These are phyloP conservation scores for Ogataea chonburiensis DNA, from an alignment of 805 yeast genomes.

Conservation along the genomic window DNA sequence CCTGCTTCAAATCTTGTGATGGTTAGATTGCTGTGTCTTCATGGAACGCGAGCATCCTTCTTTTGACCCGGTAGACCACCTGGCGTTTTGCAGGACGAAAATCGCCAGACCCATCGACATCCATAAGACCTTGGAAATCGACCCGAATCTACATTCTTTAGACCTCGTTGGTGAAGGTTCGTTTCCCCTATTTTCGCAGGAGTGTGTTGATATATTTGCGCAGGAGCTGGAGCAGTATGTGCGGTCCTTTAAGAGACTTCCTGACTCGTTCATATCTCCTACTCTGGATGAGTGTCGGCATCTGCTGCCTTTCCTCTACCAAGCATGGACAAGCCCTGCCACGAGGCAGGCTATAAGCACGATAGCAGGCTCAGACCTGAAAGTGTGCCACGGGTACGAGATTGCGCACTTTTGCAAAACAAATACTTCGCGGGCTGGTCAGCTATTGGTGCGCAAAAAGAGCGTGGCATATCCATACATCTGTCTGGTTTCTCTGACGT, in stretches of 20 bases:
- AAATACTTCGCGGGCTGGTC: not conserved
- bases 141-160: slow-evolving; percentile 19
- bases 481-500: slow-evolving; percentile 21
- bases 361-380: slow-evolving; percentile 53
- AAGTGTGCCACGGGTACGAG: slow-evolving; percentile 50
- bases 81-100: slow-evolving; percentile 19
- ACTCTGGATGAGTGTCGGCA: slow-evolving; percentile 23
- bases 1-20: not conserved
- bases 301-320: slow-evolving; percentile 47
- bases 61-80: slow-evolving; percentile 28
- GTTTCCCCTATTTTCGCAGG: slow-evolving; percentile 45
- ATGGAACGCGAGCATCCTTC: slow-evolving; percentile 13
- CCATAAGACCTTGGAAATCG: slow-evolving; percentile 13
- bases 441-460: slow-evolving; percentile 18
- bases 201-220: slow-evolving; percentile 42
- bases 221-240: slow-evolving; percentile 35
- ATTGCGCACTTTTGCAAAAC: slow-evolving; percentile 41
- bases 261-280: slow-evolving; percentile 30
- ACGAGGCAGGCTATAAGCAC: slow-evolving; percentile 45
- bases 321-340: slow-evolving; percentile 54
- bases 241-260: slow-evolving; percentile 3
- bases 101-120: slow-evolving; percentile 18
- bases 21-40: not conserved
- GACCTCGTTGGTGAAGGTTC: slow-evolving; percentile 30
- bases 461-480: slow-evolving; percentile 32